phyloP scores from a whole-genome alignment of 768 basidiomycete species.

The Trametes sanguinea region DNA sequence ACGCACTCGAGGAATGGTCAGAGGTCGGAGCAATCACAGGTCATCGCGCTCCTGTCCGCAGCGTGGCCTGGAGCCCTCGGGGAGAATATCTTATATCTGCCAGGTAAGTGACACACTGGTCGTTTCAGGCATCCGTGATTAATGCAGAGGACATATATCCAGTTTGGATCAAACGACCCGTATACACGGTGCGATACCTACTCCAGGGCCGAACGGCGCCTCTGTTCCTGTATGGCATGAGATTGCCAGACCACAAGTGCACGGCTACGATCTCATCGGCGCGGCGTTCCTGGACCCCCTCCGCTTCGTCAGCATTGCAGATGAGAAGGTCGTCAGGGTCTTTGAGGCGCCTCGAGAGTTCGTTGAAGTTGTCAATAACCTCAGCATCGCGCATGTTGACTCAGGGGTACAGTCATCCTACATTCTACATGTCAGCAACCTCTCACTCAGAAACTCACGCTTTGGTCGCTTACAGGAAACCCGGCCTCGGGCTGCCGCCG shows the following conservation, averaged over 20 bases:
- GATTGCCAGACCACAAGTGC: conserved; percentile 89
- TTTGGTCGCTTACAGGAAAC: conserved; percentile 41
- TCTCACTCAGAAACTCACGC: too few relatives aligned
- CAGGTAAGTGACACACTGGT: conserved; percentile 51
- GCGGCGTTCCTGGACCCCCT: conserved; percentile 74
- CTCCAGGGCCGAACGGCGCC: conserved; percentile 10
- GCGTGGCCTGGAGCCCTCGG: conserved; percentile 82
- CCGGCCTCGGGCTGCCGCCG: conserved; percentile 79
- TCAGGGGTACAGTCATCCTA: conserved; percentile 46
- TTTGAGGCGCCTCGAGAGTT: conserved; percentile 91
- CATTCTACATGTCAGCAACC: neutral
- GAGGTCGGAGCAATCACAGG: conserved; percentile 84
- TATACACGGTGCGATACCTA: conserved; percentile 67
- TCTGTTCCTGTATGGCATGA: conserved; percentile 72
- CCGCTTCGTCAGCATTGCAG: conserved; percentile 87
- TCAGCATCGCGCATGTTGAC: conserved; percentile 49
- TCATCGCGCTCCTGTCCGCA: conserved; percentile 77
- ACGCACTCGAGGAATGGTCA: conserved; percentile 56
- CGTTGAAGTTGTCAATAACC: conserved; percentile 57
- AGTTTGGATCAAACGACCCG: conserved; percentile 93
- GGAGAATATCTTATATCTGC: conserved; percentile 87
- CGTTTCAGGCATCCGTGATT: too few relatives aligned
- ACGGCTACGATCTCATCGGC: conserved; percentile 91
- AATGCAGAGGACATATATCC: neutral
- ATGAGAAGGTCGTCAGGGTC: conserved; percentile 93